Conservation (phyloP, 495 filamentous ascomycete species). For the Viridothelium virens region DNA sequence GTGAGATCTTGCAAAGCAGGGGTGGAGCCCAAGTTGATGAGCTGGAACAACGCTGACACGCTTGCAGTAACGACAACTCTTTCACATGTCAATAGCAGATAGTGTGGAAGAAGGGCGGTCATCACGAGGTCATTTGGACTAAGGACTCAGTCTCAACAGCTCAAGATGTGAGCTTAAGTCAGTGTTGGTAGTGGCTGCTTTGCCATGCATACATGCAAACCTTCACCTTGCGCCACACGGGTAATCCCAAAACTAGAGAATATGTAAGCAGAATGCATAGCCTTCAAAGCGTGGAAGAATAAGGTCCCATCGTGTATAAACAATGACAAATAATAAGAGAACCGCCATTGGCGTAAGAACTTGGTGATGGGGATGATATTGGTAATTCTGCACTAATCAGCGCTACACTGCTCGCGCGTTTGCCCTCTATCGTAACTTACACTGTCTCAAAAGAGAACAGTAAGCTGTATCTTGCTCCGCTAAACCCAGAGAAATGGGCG, state of each 20-base stretch:
- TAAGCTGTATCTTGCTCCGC: no score
- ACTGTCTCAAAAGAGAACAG: no score
- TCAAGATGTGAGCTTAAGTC: constrained; percentile 9
- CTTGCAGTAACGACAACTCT: constrained; percentile 34
- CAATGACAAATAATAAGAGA: constrained; percentile 15
- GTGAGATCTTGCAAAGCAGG: constrained; percentile 45
- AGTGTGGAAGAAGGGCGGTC: no score
- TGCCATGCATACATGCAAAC: not conserved
- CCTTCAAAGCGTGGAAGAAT: constrained; percentile 27
- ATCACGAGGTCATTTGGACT: constrained; percentile 18
- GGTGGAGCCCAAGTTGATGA: constrained; percentile 46
- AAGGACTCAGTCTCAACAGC: constrained; percentile 3
- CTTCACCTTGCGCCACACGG: constrained; percentile 28
- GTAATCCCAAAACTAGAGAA: constrained; percentile 41
- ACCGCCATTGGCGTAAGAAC: constrained; percentile 18
- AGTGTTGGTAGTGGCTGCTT: not conserved
- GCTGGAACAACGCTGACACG: constrained; percentile 36
- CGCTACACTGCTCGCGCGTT: no score
- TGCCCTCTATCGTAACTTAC: no score
- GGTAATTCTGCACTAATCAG: constrained; percentile 31
- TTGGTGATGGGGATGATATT: constrained; percentile 39
- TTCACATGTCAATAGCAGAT: no score
- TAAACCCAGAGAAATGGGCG: no score
- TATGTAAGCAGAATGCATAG: constrained; percentile 20
- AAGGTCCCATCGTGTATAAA: constrained; percentile 23